A percentile compares a stretch with the other conserved stretches of the same genome.
These are phyloP conservation scores for Sclerotinia subarctica DNA, from an alignment of 2,329 filamentous ascomycete species.

Conservation along the genomic window DNA sequence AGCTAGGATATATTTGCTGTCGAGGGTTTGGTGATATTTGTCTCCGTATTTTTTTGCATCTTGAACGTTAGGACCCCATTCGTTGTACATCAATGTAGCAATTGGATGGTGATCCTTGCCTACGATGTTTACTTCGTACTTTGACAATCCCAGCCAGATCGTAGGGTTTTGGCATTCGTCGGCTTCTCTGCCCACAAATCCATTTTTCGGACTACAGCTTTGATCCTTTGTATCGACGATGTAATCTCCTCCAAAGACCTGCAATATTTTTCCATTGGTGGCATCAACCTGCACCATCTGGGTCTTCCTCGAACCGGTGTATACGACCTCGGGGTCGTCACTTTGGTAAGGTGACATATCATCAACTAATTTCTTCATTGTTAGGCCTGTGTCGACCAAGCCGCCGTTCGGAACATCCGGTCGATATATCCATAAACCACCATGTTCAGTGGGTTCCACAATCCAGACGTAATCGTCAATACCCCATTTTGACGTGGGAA, in stretches of 20 bases:
- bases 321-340: conserved; percentile 74
- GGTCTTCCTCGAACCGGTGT: conserved; percentile 88
- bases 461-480: conserved; percentile 93
- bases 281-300: conserved; percentile 88
- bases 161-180: conserved; percentile 79
- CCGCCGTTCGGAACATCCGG: conserved; percentile 59
- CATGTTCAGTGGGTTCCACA: conserved; percentile 85
- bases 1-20: conserved; percentile 85
- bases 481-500: conserved; percentile 44
- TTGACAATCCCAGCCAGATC: conserved; percentile 78
- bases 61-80: conserved; percentile 89
- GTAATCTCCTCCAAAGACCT: conserved; percentile 76
- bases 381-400: conserved; percentile 65
- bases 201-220: conserved; percentile 69
- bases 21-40: conserved; percentile 77
- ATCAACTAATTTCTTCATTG: conserved; percentile 85
- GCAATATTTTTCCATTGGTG: conserved; percentile 74
- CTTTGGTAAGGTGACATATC: conserved; percentile 74
- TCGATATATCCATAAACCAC: conserved; percentile 81
- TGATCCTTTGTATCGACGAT: conserved; percentile 61
- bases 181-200: conserved; percentile 46
- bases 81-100: conserved; percentile 86
- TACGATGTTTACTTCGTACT: conserved; percentile 86
- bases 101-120: conserved; percentile 72
- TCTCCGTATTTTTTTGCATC: conserved; percentile 63